A percentile compares a stretch with the other conserved stretches of the same genome.
These are phyloP conservation scores for Lasiodiplodia theobromae DNA, from an alignment of 2,329 filamentous ascomycete genomes.

Conservation along the genomic window DNA sequence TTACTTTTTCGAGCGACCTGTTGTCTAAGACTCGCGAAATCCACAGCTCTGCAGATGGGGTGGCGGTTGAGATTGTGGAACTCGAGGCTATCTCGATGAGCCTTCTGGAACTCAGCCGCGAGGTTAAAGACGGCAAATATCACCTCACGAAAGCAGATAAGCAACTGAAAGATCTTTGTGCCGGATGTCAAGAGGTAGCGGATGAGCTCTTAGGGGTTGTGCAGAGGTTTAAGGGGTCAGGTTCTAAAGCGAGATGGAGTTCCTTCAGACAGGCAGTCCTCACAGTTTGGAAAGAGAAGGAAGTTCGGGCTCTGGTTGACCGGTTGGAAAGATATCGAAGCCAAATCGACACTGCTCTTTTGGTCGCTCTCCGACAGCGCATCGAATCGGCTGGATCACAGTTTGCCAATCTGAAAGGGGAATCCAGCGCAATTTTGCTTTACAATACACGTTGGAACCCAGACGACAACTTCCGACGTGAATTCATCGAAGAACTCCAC, in stretches of 20 bases:
- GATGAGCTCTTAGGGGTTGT: background rate
- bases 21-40: slow-evolving; percentile 8
- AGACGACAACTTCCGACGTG: background rate
- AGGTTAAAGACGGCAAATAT: too few relatives aligned
- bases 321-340: slow-evolving; percentile 5
- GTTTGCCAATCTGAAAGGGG: background rate
- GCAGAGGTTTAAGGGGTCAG: background rate
- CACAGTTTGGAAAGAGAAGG: slow-evolving; percentile 16
- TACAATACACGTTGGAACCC: too few relatives aligned
- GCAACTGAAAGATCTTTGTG: background rate
- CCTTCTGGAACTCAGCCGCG: background rate
- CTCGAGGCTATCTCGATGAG: background rate
- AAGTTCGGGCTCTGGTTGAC: background rate
- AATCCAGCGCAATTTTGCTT: too few relatives aligned
- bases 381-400: background rate
- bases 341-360: slow-evolving; percentile 32
- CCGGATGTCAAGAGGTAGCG: background rate
- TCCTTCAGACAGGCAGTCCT: slow-evolving; percentile 6
- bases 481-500: slow-evolving; percentile 1
- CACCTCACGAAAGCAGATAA: slow-evolving; percentile 13
- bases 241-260: background rate
- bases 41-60: background rate
- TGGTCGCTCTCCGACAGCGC: slow-evolving; percentile 30
- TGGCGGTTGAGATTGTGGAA: background rate
- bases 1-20: slow-evolving; percentile 5